Conservation (phyloP, 495 filamentous ascomycete genomes). For the Aspergillus nidulans region DNA sequence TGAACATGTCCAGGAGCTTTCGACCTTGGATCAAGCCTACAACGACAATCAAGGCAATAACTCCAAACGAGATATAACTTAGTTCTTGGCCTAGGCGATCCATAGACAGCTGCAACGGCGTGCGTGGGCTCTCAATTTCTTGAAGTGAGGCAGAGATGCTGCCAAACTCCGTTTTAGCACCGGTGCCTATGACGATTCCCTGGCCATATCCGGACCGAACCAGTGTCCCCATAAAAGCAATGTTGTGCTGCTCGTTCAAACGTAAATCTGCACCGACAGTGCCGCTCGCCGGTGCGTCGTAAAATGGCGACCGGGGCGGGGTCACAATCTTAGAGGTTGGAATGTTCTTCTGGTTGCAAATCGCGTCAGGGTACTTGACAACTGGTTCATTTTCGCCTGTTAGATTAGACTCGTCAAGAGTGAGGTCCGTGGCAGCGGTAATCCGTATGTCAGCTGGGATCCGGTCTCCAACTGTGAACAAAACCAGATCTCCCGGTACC, state of each 20-base stretch:
- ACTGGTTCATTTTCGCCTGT: slow-evolving; percentile 97
- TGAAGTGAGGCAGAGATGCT: slow-evolving; percentile 88
- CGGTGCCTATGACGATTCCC: slow-evolving; percentile 92
- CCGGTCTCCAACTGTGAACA: slow-evolving; percentile 92
- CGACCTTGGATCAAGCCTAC: slow-evolving; percentile 86
- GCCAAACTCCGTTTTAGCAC: slow-evolving; percentile 91
- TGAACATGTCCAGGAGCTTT: slow-evolving; percentile 90
- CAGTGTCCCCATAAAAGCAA: slow-evolving; percentile 97
- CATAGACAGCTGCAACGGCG: slow-evolving; percentile 94
- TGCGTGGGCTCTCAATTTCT: slow-evolving; percentile 90
- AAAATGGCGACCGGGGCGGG: slow-evolving; percentile 53
- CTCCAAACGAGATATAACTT: slow-evolving; percentile 90
- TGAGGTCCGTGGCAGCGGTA: slow-evolving; percentile 77
- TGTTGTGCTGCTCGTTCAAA: slow-evolving; percentile 68
- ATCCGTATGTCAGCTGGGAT: slow-evolving; percentile 97
- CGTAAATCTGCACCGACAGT: slow-evolving; percentile 61
- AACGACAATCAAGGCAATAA: slow-evolving; percentile 88
- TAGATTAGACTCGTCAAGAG: slow-evolving; percentile 95
- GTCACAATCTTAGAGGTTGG: slow-evolving; percentile 26
- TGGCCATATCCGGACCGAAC: slow-evolving; percentile 95
- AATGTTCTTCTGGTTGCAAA: slow-evolving; percentile 28
- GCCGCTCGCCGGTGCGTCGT: slow-evolving; percentile 56
- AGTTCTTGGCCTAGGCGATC: slow-evolving; percentile 89
- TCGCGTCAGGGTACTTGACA: slow-evolving; percentile 63
- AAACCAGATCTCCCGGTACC: slow-evolving; percentile 85